Conservation (phyloP, 768 basidiomycete genomes). For the Exsudoporus frostii region DNA sequence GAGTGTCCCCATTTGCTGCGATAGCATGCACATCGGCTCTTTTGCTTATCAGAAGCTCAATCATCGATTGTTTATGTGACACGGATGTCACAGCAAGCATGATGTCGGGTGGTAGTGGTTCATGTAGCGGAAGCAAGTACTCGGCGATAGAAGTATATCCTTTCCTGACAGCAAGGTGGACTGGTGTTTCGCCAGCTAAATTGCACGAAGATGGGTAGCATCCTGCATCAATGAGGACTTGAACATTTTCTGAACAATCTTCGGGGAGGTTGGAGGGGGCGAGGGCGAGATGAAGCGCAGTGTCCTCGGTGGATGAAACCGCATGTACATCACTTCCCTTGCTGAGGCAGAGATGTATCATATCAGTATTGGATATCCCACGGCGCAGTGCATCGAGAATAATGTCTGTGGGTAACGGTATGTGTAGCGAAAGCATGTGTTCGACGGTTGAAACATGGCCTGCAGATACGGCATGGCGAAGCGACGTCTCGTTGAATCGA, state of each 20-base stretch:
- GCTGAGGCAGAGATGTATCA: background rate
- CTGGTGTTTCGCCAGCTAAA: background rate
- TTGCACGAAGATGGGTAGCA: conserved; percentile 1
- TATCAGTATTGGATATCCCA: background rate
- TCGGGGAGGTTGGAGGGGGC: background rate
- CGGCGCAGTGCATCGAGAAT: background rate
- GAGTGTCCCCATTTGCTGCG: background rate
- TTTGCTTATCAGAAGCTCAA: background rate
- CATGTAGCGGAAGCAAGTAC: background rate
- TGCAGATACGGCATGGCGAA: background rate
- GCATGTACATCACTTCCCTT: background rate
- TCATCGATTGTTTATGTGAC: no score
- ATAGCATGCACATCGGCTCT: background rate
- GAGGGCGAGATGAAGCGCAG: background rate
- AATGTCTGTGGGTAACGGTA: background rate
- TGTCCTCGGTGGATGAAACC: background rate
- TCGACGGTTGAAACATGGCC: conserved; percentile 5
- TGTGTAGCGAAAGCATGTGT: background rate
- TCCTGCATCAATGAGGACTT: conserved; percentile 6
- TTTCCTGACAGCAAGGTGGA: background rate
- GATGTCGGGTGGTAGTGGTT: background rate
- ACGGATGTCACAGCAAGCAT: background rate
- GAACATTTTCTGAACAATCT: background rate
- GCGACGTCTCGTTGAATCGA: background rate
- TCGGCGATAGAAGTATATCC: background rate